Evolutionary conservation across 805 yeast species (phyloP).

Genomic region (Priceomyces medius): DNA sequence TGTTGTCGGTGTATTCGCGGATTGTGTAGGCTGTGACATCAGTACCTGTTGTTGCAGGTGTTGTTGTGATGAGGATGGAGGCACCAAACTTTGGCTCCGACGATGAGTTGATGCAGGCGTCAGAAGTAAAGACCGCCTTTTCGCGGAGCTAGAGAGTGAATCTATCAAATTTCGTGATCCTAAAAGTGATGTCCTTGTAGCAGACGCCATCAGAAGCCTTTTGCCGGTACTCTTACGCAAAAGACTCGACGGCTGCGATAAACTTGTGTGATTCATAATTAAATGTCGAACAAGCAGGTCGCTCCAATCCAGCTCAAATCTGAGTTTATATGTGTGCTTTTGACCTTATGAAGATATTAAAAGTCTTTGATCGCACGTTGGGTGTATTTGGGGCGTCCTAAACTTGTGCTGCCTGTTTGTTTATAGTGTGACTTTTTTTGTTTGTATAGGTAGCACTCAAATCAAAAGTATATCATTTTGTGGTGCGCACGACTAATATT

Average conservation of each 20-base stretch:
- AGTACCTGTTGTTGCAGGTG: slow-evolving; percentile 16
- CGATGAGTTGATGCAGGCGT: slow-evolving; percentile 35
- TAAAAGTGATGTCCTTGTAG: slow-evolving; percentile 19
- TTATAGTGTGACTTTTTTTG: neutral
- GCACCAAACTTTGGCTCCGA: slow-evolving; percentile 20
- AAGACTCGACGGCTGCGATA: slow-evolving; percentile 15
- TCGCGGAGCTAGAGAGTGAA: slow-evolving; percentile 14
- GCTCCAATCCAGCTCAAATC: neutral
- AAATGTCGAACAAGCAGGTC: slow-evolving; percentile 1
- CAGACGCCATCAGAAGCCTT: slow-evolving; percentile 20
- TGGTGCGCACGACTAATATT: no score
- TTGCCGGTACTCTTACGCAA: slow-evolving; percentile 18
- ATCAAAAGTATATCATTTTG: no score
- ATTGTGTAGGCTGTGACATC: slow-evolving; percentile 9
- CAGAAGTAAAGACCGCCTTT: slow-evolving; percentile 29
- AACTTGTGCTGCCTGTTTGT: neutral
- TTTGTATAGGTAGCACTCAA: no score
- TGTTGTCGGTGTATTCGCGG: slow-evolving; percentile 6
- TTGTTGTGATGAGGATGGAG: slow-evolving; percentile 14
- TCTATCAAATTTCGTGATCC: slow-evolving; percentile 18
- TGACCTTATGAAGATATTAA: neutral
- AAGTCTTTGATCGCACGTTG: neutral
- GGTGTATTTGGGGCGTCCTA: neutral
- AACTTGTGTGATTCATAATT: slow-evolving; percentile 10
- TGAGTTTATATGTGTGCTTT: neutral